Percentiles rank a stretch among this genome's conserved stretches.
These are phyloP conservation scores for Aureobasidium vineae DNA, from an alignment of 2,329 filamentous ascomycete genomes.

Conservation along the genomic window DNA sequence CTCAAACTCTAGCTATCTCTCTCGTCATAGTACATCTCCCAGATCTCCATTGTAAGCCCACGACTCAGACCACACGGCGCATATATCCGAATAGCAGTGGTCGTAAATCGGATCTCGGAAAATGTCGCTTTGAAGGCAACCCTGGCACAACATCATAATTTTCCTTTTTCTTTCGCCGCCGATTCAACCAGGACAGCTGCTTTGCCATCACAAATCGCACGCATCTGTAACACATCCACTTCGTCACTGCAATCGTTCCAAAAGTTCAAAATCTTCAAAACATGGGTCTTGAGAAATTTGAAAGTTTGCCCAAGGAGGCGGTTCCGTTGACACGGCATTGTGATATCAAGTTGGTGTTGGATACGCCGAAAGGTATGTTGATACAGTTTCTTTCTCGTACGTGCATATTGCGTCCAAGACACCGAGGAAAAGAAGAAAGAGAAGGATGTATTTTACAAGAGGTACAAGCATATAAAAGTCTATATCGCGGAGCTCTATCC, in stretches of 20 bases:
- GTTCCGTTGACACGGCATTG: conserved; percentile 22
- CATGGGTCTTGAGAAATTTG: neutral
- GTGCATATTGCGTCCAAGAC: too few species aligned
- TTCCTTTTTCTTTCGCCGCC: neutral
- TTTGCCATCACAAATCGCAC: too few species aligned
- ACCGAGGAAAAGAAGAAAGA: too few species aligned
- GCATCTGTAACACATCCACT: neutral
- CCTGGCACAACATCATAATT: neutral
- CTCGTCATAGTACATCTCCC: too few species aligned
- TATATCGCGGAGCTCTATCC: neutral
- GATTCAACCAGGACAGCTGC: too few species aligned
- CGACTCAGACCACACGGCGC: too few species aligned
- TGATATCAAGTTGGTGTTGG: conserved; percentile 26
- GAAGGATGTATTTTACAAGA: too few species aligned
- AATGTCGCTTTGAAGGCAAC: neutral
- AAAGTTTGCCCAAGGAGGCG: neutral
- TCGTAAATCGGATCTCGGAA: neutral
- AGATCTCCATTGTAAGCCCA: too few species aligned
- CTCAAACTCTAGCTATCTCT: neutral
- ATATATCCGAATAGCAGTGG: neutral
- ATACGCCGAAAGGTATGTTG: conserved; percentile 29
- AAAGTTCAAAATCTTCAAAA: neutral
- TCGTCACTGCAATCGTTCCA: neutral
- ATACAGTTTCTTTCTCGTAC: neutral
- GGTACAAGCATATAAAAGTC: neutral